Conservation (phyloP, 2,329 filamentous ascomycete genomes). For the Diaporthe velutina region DNA sequence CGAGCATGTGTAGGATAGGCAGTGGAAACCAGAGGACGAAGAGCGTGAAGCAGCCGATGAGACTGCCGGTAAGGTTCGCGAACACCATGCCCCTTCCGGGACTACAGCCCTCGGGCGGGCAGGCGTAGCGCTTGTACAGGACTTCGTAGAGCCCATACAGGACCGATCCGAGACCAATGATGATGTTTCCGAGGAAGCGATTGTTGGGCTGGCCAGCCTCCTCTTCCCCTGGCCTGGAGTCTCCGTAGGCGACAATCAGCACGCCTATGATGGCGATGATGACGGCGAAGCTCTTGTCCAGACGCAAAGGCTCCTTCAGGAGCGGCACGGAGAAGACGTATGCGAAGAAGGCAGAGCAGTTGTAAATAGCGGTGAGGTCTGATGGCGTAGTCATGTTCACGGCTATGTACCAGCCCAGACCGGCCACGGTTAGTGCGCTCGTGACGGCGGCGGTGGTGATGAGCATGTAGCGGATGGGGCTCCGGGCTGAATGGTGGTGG, state of each 20-base stretch:
- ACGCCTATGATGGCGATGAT: constrained; percentile 89
- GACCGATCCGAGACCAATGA: constrained; percentile 91
- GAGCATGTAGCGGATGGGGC: constrained; percentile 77
- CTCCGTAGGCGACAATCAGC: constrained; percentile 94
- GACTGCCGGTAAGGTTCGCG: constrained; percentile 89
- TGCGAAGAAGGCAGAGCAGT: constrained; percentile 98
- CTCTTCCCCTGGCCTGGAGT: constrained; percentile 61
- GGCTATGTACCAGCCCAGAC: constrained; percentile 94
- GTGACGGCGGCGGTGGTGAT: constrained; percentile 87
- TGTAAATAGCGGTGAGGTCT: constrained; percentile 98
- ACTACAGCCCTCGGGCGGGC: constrained; percentile 88
- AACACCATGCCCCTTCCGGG: constrained; percentile 95
- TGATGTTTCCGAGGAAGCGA: constrained; percentile 85
- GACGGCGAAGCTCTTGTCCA: constrained; percentile 90
- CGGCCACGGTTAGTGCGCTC: constrained; percentile 87
- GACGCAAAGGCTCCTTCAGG: constrained; percentile 84
- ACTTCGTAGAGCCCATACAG: constrained; percentile 98
- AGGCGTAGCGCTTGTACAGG: constrained; percentile 92
- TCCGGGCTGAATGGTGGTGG: constrained; percentile 53
- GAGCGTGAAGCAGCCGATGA: constrained; percentile 90
- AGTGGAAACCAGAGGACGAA: constrained; percentile 92
- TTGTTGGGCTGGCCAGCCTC: constrained; percentile 66
- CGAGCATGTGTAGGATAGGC: constrained; percentile 83
- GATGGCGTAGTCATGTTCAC: constrained; percentile 93
- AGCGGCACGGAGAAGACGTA: constrained; percentile 96